A percentile compares a stretch with the other conserved stretches of the same genome.
These are phyloP conservation scores for Naumovozyma castellii DNA, from an alignment of 805 yeast species.

Conservation along the genomic window DNA sequence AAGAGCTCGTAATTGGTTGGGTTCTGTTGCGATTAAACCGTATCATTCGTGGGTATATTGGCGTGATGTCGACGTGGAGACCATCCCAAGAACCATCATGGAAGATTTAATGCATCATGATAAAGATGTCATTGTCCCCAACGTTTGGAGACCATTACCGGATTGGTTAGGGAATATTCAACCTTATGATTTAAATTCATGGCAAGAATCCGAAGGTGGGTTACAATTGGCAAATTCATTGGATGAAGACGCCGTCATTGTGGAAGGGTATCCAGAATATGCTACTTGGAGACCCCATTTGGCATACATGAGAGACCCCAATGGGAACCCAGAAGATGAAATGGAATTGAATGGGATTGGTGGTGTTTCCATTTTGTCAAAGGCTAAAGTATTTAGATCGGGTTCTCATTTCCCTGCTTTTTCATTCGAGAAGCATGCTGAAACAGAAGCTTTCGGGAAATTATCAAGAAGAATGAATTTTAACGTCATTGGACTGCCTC, in stretches of 20 bases:
- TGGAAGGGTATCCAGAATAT: conserved; percentile 94
- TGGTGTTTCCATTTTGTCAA: conserved; percentile 86
- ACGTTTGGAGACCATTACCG: conserved; percentile 84
- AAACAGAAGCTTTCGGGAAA: conserved; percentile 94
- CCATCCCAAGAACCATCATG: conserved; percentile 70
- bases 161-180: conserved; percentile 80
- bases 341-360: conserved; percentile 95
- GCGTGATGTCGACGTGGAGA: conserved; percentile 97
- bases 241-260: conserved; percentile 92
- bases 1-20: conserved; percentile 88
- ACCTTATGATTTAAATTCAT: conserved; percentile 75
- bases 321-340: conserved; percentile 89
- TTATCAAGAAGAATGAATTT: conserved; percentile 80
- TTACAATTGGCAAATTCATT: conserved; percentile 62
- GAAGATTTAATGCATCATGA: conserved; percentile 91
- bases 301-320: conserved; percentile 89
- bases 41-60: conserved; percentile 94
- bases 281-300: conserved; percentile 97
- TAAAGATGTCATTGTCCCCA: conserved; percentile 88
- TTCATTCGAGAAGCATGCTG: conserved; percentile 92
- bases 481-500: conserved; percentile 82
- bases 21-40: conserved; percentile 78
- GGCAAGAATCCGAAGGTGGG: conserved; percentile 83
- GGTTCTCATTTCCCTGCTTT: conserved; percentile 97
- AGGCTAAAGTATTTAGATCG: conserved; percentile 73